Evolutionary conservation across 139 green algal genomes (phyloP).

Genomic region (Chlamydomonas asymmetrica): DNA sequence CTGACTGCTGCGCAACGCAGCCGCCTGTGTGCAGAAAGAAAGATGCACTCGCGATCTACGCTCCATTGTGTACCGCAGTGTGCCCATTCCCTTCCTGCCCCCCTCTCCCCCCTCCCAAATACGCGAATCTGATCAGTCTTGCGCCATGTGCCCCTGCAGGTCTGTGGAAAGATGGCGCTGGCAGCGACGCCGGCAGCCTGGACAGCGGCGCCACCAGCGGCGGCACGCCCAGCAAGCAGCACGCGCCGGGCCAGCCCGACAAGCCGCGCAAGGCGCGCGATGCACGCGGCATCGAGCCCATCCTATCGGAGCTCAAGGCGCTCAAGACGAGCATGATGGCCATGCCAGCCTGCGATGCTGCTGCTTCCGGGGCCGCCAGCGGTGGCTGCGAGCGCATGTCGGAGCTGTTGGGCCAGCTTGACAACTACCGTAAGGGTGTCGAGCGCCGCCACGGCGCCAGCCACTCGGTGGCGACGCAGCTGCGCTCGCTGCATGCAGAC

Average conservation of each 20-base stretch:
- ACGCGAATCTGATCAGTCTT: no score
- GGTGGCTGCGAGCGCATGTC: conserved; percentile 14
- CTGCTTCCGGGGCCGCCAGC: no score
- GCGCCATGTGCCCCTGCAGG: no score
- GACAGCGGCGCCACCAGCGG: conserved; percentile 3
- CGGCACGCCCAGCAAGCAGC: background rate
- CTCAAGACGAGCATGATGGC: background rate
- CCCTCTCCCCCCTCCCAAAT: no score
- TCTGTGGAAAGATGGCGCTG: no score
- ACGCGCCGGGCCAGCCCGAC: no score
- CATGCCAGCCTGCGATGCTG: background rate
- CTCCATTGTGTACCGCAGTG: no score
- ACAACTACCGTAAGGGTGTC: conserved; percentile 15
- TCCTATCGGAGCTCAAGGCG: conserved; percentile 14
- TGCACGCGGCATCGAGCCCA: conserved; percentile 11
- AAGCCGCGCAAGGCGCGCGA: background rate
- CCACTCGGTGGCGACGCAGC: conserved; percentile 15
- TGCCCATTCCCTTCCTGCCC: no score
- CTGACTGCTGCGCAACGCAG: no score
- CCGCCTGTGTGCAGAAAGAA: no score
- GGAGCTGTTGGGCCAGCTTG: conserved; percentile 15
- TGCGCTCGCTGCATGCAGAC: conserved; percentile 20
- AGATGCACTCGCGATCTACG: no score
- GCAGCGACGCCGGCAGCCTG: background rate
- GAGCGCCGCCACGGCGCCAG: conserved; percentile 8